These are phyloP conservation scores for Candida mesenterica DNA, from an alignment of 1,139 yeast genomes.

Conservation along the genomic window DNA sequence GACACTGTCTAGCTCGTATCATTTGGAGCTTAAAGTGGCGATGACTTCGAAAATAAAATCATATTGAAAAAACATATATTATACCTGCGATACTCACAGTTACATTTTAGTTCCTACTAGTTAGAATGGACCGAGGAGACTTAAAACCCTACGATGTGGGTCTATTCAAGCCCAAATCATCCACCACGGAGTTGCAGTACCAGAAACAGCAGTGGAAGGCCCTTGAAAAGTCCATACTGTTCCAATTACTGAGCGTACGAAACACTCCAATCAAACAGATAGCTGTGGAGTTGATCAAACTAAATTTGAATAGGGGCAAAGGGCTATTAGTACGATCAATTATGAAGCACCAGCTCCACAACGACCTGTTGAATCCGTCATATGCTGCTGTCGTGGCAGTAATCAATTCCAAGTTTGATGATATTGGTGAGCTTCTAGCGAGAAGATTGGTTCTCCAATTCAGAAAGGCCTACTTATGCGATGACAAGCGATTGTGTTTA, in stretches of 20 bases:
- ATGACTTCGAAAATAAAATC: background rate
- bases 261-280: slow-evolving; percentile 47
- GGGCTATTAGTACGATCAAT: slow-evolving; percentile 59
- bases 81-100: too few relatives aligned
- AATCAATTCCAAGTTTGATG: slow-evolving; percentile 67
- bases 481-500: slow-evolving; percentile 44
- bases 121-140: slow-evolving; percentile 1
- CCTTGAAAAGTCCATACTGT: slow-evolving; percentile 47
- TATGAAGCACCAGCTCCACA: slow-evolving; percentile 53
- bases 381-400: slow-evolving; percentile 61
- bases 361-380: slow-evolving; percentile 41
- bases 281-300: slow-evolving; percentile 47
- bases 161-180: slow-evolving; percentile 14
- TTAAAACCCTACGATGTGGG: slow-evolving; percentile 9
- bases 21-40: background rate
- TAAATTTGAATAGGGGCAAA: slow-evolving; percentile 57
- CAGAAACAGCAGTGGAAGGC: slow-evolving; percentile 59
- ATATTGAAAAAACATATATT: background rate
- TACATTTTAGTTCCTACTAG: too few relatives aligned
- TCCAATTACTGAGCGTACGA: slow-evolving; percentile 46
- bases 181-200: slow-evolving; percentile 20
- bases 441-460: slow-evolving; percentile 60
- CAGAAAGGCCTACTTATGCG: slow-evolving; percentile 50
- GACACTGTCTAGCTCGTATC: background rate
- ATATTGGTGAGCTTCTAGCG: slow-evolving; percentile 59